These are phyloP conservation scores for Saccharomycopsis guyanensis DNA, from an alignment of 805 yeast species.

Conservation along the genomic window DNA sequence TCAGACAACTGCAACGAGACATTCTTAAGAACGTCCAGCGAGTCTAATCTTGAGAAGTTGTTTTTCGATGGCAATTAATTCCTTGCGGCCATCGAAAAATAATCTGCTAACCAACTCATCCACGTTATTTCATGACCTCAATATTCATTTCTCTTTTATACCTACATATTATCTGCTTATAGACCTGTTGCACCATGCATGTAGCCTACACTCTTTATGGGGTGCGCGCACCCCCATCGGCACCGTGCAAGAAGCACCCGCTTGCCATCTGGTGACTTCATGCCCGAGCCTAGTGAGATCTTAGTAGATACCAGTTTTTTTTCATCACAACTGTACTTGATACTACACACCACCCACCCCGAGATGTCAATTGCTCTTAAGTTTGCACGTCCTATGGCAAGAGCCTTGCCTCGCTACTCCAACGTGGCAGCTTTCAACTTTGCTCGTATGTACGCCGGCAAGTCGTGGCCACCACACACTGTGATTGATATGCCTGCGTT, in stretches of 20 bases:
- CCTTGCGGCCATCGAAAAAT: too few species aligned
- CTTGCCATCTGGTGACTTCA: not conserved
- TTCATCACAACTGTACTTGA: not conserved
- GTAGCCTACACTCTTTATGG: too few species aligned
- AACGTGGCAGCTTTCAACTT: conserved; percentile 15
- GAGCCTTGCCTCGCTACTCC: conserved; percentile 16
- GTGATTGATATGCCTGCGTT: conserved; percentile 97
- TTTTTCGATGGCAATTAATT: too few species aligned
- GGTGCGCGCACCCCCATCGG: too few species aligned
- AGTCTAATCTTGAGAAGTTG: too few species aligned
- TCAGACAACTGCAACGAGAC: not conserved
- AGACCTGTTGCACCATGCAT: too few species aligned
- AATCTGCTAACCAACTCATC: too few species aligned
- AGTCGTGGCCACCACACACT: conserved; percentile 79
- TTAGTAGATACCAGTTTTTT: not conserved
- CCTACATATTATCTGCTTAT: too few species aligned
- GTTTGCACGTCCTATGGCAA: conserved; percentile 16
- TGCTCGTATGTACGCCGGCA: conserved; percentile 30
- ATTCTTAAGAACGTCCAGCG: not conserved
- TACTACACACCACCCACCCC: not conserved
- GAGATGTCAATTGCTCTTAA: conserved; percentile 29
- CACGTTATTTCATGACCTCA: too few species aligned
- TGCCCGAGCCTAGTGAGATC: not conserved
- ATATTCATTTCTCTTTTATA: too few species aligned
- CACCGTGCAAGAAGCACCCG: too few species aligned